phyloP scores from a whole-genome alignment of 2,329 filamentous ascomycete species.

The Colletotrichum graminicola region DNA sequence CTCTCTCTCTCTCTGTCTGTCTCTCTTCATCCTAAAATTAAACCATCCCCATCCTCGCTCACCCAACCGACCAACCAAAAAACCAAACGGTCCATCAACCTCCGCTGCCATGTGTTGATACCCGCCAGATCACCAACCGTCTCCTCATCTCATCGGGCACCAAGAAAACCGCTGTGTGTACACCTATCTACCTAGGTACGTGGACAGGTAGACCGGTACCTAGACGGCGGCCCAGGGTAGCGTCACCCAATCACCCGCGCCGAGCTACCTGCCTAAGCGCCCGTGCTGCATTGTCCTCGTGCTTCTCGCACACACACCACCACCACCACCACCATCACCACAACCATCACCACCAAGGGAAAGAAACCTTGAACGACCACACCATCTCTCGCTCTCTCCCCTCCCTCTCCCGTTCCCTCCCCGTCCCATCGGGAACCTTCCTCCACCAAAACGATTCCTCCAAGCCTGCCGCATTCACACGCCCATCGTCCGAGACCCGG shows the following conservation, averaged over 20 bases:
- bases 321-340: no score
- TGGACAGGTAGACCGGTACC: no score
- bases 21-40: neutral
- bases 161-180: no score
- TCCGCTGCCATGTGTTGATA: constrained; percentile 12
- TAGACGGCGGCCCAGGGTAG: neutral
- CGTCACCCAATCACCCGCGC: constrained; percentile 14
- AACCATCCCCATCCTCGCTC: neutral
- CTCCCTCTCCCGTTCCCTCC: neutral
- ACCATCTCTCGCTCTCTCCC: neutral
- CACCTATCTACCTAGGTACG: no score
- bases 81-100: neutral
- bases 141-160: constrained; percentile 15
- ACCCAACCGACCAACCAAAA: neutral
- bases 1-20: neutral
- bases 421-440: neutral
- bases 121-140: neutral
- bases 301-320: neutral
- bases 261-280: constrained; percentile 8
- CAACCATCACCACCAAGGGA: neutral
- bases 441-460: neutral
- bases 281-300: constrained; percentile 7
- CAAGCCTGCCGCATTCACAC: neutral
- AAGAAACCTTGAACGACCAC: constrained; percentile 3
- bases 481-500: neutral